phyloP scores from a whole-genome alignment of 1,284 basidiomycete species.

The Tausonia pullulans region DNA sequence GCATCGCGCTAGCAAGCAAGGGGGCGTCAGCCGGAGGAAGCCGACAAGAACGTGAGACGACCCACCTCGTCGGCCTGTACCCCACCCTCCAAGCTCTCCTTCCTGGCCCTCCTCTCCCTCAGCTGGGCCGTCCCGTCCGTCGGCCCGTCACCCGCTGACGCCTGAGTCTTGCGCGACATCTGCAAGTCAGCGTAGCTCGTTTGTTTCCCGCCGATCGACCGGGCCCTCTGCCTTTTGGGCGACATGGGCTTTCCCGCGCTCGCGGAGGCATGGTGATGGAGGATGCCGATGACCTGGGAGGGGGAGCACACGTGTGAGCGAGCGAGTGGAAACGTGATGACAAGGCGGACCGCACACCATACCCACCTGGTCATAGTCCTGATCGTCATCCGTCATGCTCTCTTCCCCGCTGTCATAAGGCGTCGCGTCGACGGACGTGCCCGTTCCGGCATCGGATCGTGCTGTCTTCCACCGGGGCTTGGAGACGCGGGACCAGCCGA shows the following conservation, averaged over 20 bases:
- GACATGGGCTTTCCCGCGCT: background rate
- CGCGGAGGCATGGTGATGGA: constrained; percentile 4
- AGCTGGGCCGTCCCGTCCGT: too few species aligned
- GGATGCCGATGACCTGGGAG: constrained; percentile 9
- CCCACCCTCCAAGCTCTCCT: too few species aligned
- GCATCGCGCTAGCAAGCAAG: too few species aligned
- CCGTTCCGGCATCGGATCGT: constrained; percentile 13
- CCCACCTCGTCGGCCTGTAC: too few species aligned
- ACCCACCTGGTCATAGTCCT: constrained; percentile 40
- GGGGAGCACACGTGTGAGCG: background rate
- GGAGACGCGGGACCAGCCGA: constrained; percentile 63
- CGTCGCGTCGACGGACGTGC: constrained; percentile 25
- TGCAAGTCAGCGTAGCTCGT: too few species aligned
- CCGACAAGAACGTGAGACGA: too few species aligned
- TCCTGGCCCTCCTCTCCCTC: too few species aligned
- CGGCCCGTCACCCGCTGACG: too few species aligned
- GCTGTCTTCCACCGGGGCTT: background rate
- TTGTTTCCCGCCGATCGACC: too few species aligned
- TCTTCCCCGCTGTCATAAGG: constrained; percentile 33
- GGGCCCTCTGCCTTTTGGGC: too few species aligned
- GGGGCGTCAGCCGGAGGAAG: too few species aligned
- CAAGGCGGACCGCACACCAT: background rate
- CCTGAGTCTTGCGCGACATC: too few species aligned
- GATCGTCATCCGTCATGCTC: constrained; percentile 33
- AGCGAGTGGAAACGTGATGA: background rate